Conservation (phyloP, 345 rosid species). For the Salix brachista region DNA sequence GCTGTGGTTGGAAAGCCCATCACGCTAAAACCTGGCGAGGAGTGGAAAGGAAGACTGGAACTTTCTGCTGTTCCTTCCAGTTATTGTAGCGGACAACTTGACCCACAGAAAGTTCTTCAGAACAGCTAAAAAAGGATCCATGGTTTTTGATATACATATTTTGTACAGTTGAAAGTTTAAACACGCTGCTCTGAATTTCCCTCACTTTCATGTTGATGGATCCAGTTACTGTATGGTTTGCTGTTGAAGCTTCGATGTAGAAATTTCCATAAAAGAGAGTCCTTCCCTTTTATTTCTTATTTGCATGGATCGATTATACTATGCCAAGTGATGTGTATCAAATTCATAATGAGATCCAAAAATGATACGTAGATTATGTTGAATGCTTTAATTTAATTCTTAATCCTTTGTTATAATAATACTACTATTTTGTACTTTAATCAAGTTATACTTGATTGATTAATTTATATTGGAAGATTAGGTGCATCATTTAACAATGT, state of each 20-base stretch:
- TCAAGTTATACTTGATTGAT: no score
- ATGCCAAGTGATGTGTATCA: no score
- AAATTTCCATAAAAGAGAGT: conserved; percentile 2
- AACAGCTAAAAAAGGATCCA: conserved; percentile 33
- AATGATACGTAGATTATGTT: no score
- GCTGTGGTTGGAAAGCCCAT: conserved; percentile 22
- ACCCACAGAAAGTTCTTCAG: conserved; percentile 71
- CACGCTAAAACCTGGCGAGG: conserved; percentile 41
- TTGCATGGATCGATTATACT: no score
- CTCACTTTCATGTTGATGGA: not conserved
- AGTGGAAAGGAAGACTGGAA: conserved; percentile 91
- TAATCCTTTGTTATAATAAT: no score
- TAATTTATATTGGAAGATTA: no score
- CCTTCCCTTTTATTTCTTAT: not conserved
- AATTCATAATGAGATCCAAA: no score
- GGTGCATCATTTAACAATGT: no score
- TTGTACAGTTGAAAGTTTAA: conserved; percentile 20
- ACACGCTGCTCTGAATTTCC: not conserved
- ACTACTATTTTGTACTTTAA: no score
- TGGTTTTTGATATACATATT: conserved; percentile 2
- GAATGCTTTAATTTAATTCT: no score
- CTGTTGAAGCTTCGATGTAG: conserved; percentile 1
- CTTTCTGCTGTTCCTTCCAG: conserved; percentile 89
- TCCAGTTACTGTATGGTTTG: conserved; percentile 2
- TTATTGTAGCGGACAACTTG: conserved; percentile 94